Percentiles rank a stretch among this genome's conserved stretches.
phyloP scores from a whole-genome alignment of 345 rosid species.

The Bretschneidera sinensis region DNA sequence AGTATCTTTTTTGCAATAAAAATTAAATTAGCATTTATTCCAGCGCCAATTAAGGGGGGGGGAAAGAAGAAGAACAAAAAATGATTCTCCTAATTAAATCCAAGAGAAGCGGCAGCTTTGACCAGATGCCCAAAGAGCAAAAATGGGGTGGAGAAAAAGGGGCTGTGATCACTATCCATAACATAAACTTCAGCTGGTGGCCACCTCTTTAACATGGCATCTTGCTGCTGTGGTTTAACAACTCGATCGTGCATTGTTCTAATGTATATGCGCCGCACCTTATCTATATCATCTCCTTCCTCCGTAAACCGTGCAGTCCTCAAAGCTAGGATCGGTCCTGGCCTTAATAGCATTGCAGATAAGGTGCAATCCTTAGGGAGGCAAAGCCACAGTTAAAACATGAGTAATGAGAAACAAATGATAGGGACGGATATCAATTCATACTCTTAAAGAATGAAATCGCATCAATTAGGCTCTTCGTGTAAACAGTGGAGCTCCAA shows the following conservation, averaged over 20 bases:
- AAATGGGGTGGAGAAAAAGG: slow-evolving; percentile 73
- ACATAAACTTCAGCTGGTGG: slow-evolving; percentile 50
- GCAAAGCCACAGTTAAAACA: background rate
- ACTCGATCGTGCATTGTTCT: slow-evolving; percentile 59
- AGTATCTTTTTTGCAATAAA: too few relatives aligned
- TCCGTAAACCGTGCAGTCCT: slow-evolving; percentile 36
- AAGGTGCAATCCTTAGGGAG: slow-evolving; percentile 56
- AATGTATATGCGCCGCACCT: slow-evolving; percentile 57
- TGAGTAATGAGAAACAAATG: too few relatives aligned
- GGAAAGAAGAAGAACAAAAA: too few relatives aligned
- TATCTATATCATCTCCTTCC: slow-evolving; percentile 16
- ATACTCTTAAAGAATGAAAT: too few relatives aligned
- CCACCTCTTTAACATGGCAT: slow-evolving; percentile 69
- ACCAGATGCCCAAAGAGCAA: slow-evolving; percentile 62
- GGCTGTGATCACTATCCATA: slow-evolving; percentile 79
- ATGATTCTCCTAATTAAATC: slow-evolving; percentile 5
- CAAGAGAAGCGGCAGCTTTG: slow-evolving; percentile 47
- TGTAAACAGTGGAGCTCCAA: too few relatives aligned
- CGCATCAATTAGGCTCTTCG: too few relatives aligned
- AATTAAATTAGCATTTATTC: too few relatives aligned
- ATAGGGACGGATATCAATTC: too few relatives aligned
- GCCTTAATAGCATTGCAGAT: slow-evolving; percentile 68
- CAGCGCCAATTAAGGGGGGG: too few relatives aligned
- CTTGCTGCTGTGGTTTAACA: slow-evolving; percentile 71
- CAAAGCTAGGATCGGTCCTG: slow-evolving; percentile 62